Evolutionary conservation across 2,329 filamentous ascomycete genomes (phyloP).

Genomic region (Fusarium circinatum): DNA sequence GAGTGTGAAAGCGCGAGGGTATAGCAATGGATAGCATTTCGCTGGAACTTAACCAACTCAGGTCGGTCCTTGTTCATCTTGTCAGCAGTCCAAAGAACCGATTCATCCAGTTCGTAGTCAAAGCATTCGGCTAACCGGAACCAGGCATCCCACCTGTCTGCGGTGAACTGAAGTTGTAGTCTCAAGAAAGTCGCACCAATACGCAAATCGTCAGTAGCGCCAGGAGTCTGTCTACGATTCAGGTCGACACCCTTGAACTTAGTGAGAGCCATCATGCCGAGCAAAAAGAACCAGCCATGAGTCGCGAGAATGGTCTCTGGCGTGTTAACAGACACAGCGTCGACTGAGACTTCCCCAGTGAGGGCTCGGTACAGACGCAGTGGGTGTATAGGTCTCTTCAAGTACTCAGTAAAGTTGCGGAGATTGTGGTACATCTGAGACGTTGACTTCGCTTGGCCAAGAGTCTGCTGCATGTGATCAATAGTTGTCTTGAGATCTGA

Average conservation of each 20-base stretch:
- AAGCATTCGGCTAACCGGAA: slow-evolving; percentile 88
- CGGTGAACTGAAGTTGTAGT: slow-evolving; percentile 84
- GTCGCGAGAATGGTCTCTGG: slow-evolving; percentile 78
- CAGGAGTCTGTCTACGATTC: slow-evolving; percentile 80
- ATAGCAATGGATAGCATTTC: slow-evolving; percentile 85
- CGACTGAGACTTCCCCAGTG: slow-evolving; percentile 78
- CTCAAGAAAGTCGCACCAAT: slow-evolving; percentile 83
- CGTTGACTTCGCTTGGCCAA: slow-evolving; percentile 81
- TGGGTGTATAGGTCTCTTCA: slow-evolving; percentile 87
- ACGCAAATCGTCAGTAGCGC: slow-evolving; percentile 84
- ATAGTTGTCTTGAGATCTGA: slow-evolving; percentile 91
- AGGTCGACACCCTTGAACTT: slow-evolving; percentile 79
- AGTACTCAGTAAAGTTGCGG: slow-evolving; percentile 80
- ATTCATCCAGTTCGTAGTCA: slow-evolving; percentile 88
- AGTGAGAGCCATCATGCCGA: slow-evolving; percentile 87
- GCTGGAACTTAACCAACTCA: slow-evolving; percentile 80
- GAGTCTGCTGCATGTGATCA: slow-evolving; percentile 89
- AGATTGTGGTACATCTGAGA: slow-evolving; percentile 88
- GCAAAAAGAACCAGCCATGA: slow-evolving; percentile 91
- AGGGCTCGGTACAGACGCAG: slow-evolving; percentile 83
- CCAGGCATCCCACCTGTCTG: slow-evolving; percentile 89
- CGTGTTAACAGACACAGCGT: slow-evolving; percentile 74
- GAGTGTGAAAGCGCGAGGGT: slow-evolving; percentile 69
- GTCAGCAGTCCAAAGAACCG: slow-evolving; percentile 87
- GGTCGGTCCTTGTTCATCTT: slow-evolving; percentile 86